phyloP scores from a whole-genome alignment of 768 basidiomycete species.

The Termitomyces sp. region DNA sequence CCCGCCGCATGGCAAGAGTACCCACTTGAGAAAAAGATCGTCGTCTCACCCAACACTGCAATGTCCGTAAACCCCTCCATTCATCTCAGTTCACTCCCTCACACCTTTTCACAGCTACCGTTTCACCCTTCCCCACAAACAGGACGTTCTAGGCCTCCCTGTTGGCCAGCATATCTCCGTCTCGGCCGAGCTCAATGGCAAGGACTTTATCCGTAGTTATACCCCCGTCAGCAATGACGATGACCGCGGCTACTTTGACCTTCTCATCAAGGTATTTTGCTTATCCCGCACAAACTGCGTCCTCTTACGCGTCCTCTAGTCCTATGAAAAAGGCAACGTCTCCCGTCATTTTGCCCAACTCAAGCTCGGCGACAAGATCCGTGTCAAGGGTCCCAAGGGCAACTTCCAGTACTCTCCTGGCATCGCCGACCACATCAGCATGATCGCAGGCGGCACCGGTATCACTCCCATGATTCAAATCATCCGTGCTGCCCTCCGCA shows the following conservation, averaged over 20 bases:
- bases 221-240: slow-evolving; percentile 95
- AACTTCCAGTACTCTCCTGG: slow-evolving; percentile 80
- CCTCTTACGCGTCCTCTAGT: slow-evolving; percentile 36
- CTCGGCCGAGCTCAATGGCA: slow-evolving; percentile 86
- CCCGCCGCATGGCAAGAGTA: slow-evolving; percentile 78
- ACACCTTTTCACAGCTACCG: slow-evolving; percentile 63
- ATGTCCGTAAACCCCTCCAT: slow-evolving; percentile 46
- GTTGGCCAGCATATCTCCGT: slow-evolving; percentile 96
- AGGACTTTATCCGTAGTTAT: slow-evolving; percentile 86
- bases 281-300: not conserved
- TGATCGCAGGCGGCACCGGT: slow-evolving; percentile 99
- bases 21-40: slow-evolving; percentile 73
- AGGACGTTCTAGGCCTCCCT: slow-evolving; percentile 86
- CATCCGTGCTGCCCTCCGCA: slow-evolving; percentile 88
- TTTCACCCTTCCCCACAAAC: slow-evolving; percentile 71
- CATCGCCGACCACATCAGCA: slow-evolving; percentile 76
- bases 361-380: slow-evolving; percentile 83
- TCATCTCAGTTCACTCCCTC: not conserved
- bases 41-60: slow-evolving; percentile 93
- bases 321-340: slow-evolving; percentile 97
- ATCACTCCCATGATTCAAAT: slow-evolving; percentile 99
- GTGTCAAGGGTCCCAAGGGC: slow-evolving; percentile 95
- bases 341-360: slow-evolving; percentile 79
- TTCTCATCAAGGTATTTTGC: slow-evolving; percentile 83
- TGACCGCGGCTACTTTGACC: slow-evolving; percentile 89